Conservation (phyloP, 2,329 filamentous ascomycete genomes). For the Microsporum audouinii region DNA sequence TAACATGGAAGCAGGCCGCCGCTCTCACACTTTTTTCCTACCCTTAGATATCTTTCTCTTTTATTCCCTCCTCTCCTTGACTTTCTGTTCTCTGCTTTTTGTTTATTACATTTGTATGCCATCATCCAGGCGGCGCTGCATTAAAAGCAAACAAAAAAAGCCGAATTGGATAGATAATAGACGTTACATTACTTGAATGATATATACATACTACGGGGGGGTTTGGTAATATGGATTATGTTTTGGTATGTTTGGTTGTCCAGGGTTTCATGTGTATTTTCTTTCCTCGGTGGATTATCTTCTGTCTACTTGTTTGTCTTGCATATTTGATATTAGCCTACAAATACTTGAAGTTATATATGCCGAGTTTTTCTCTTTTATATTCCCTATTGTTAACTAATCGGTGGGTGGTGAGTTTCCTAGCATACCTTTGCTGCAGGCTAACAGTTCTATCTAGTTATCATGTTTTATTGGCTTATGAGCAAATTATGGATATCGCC, state of each 20-base stretch:
- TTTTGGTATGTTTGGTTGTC: neutral
- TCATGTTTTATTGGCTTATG: too few relatives aligned
- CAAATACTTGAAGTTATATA: too few relatives aligned
- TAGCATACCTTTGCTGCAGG: too few relatives aligned
- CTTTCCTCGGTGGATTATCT: neutral
- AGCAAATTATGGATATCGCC: too few relatives aligned
- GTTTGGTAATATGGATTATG: neutral
- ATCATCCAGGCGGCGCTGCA: neutral
- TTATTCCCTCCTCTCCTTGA: neutral
- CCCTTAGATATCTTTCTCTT: neutral
- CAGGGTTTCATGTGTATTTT: neutral
- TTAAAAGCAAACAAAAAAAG: neutral
- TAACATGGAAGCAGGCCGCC: neutral
- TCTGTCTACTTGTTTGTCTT: neutral
- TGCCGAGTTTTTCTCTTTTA: too few relatives aligned
- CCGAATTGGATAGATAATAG: conserved; percentile 1
- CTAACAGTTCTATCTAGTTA: too few relatives aligned
- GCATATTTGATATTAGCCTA: too few relatives aligned
- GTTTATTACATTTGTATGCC: neutral
- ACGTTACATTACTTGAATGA: neutral
- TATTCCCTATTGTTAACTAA: too few relatives aligned
- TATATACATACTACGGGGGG: neutral
- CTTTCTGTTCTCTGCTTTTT: neutral
- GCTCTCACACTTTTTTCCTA: neutral
- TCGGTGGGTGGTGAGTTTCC: too few relatives aligned